Evolutionary conservation across 495 filamentous ascomycete species (phyloP).

Genomic region (Penicillium robsamsonii): DNA sequence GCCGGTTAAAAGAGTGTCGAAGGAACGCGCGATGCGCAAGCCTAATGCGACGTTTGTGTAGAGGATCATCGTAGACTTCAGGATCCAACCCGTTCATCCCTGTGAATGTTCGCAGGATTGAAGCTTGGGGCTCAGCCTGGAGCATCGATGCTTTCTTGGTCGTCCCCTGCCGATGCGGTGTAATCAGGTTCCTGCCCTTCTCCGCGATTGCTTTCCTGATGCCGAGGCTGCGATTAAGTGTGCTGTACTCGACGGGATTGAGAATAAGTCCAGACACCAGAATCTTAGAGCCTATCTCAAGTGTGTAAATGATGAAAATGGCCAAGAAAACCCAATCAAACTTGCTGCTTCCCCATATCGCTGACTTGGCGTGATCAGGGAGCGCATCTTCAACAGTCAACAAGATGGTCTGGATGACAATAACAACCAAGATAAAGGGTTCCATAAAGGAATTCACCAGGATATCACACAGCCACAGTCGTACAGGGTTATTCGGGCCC

Average conservation of each 20-base stretch:
- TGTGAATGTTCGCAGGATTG: slow-evolving; percentile 82
- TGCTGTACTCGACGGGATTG: slow-evolving; percentile 84
- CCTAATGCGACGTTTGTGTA: slow-evolving; percentile 78
- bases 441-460: slow-evolving; percentile 88
- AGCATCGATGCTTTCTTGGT: slow-evolving; percentile 45
- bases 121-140: slow-evolving; percentile 53
- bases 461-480: slow-evolving; percentile 75
- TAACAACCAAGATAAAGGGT: slow-evolving; percentile 81
- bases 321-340: slow-evolving; percentile 79
- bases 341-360: slow-evolving; percentile 60
- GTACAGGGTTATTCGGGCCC: slow-evolving; percentile 68
- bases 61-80: slow-evolving; percentile 56
- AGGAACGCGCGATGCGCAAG: slow-evolving; percentile 91
- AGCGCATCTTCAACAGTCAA: slow-evolving; percentile 80
- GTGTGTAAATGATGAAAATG: slow-evolving; percentile 87
- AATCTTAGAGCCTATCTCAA: slow-evolving; percentile 76
- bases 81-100: slow-evolving; percentile 59
- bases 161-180: slow-evolving; percentile 70
- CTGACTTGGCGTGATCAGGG: slow-evolving; percentile 47
- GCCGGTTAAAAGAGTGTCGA: slow-evolving; percentile 89
- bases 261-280: slow-evolving; percentile 91
- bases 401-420: slow-evolving; percentile 83
- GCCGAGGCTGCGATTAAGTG: slow-evolving; percentile 67
- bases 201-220: slow-evolving; percentile 69
- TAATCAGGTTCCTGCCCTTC: slow-evolving; percentile 74